Base-by-base conservation (phyloP, 768 basidiomycete species). In the Auricularia cornea region DNA sequence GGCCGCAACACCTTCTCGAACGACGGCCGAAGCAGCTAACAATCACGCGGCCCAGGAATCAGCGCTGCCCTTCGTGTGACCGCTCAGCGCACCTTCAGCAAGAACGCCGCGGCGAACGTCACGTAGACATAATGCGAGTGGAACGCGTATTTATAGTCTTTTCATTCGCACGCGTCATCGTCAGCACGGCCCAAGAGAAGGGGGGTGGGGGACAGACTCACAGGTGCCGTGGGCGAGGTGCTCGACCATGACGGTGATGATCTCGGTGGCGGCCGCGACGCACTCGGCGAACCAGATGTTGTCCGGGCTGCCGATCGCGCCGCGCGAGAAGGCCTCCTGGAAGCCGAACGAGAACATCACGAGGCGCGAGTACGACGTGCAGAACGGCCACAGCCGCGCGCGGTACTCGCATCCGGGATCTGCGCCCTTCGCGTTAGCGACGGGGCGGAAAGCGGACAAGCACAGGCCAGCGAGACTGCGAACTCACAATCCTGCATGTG, bases 321-420 rank as follows among this genome's bases (percentile, higher is more conserved):
- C 67, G 30, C 64, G 65, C 44, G 67, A 61, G 38, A 67, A 68
- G 44, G 68, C 67, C 56, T 70, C 68, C 62, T 70, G 70, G 66
- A 70, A 70, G 60, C 70, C 67, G 60, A 70, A 69, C 8, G 68
- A 69, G 60, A 65, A 67, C 59, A 70, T 67, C 29, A 70, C 70
- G 29, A 70, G 65, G 28, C 70, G 70, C 30, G 68, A 69, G 56
- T 70, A 70, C 35, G 66, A 63, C 60, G 67, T 67, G 52, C 56
- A 68, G 62, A 68, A 68, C 16, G 68, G 68, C 54, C 65, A 61
- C 26, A 68, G 44, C 31, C 30, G 61, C 48, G 52, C 54, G 35
- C 54, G 41, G 59, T 62, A 65, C 30, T 26, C 56, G 57, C 38
- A 62, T n/a, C 62, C 57, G 38, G 38, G 59, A 32, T 57, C 54